Conservation (phyloP, 2,329 filamentous ascomycete genomes). For the Aureobasidium zeae region DNA sequence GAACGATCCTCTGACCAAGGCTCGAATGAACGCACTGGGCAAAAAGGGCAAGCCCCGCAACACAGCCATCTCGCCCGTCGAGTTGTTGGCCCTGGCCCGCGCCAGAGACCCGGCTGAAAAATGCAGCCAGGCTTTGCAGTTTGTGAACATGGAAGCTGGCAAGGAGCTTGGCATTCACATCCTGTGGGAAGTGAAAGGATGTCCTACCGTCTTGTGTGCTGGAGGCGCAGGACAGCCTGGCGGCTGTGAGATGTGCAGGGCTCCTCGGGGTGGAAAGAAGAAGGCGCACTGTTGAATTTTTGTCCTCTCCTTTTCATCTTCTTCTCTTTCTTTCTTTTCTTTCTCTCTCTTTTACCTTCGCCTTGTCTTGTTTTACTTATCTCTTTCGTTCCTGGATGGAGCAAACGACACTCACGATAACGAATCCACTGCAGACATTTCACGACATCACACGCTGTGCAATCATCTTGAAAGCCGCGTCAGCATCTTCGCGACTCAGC, state of each 20-base stretch:
- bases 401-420: not conserved
- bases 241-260: not conserved
- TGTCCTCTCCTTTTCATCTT: too few species aligned
- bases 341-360: not conserved
- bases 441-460: not conserved
- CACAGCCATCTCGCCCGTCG: not conserved
- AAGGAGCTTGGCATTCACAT: slow-evolving; percentile 1
- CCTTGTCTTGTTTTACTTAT: too few species aligned
- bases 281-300: too few species aligned
- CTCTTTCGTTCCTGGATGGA: too few species aligned
- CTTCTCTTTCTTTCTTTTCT: not conserved
- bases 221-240: not conserved
- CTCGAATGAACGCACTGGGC: not conserved
- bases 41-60: slow-evolving; percentile 9
- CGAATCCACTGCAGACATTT: not conserved
- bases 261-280: not conserved
- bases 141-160: slow-evolving; percentile 1
- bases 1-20: not conserved
- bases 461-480: not conserved
- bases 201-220: not conserved
- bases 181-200: not conserved
- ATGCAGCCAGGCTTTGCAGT: not conserved
- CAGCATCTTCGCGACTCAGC: not conserved
- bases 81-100: not conserved
- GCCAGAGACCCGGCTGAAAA: not conserved